phyloP scores from a whole-genome alignment of 805 yeast genomes.

The Pichia deserticola region DNA sequence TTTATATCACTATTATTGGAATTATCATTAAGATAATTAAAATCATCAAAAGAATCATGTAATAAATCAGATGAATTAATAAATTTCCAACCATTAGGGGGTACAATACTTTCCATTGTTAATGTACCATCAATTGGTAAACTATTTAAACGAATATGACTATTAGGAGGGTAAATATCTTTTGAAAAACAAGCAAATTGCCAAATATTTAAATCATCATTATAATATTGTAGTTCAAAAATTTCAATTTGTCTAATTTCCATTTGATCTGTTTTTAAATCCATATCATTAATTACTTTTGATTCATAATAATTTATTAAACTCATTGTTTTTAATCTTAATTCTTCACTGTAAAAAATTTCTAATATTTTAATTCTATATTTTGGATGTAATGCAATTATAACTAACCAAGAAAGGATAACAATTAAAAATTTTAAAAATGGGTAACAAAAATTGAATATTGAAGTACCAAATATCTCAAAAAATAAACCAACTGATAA shows the following conservation, averaged over 20 bases:
- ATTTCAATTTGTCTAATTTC: conserved; percentile 47
- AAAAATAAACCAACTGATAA: conserved; percentile 11
- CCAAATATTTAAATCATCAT: conserved; percentile 50
- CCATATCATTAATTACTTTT: conserved; percentile 32
- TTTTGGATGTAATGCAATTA: conserved; percentile 45
- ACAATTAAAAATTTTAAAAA: conserved; percentile 29
- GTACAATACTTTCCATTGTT: conserved; percentile 35
- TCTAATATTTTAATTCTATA: conserved; percentile 41
- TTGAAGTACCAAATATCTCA: conserved; percentile 25
- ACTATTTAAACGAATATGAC: conserved; percentile 30
- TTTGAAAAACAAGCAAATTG: conserved; percentile 49
- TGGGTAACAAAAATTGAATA: conserved; percentile 19
- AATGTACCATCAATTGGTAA: conserved; percentile 23
- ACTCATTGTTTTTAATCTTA: conserved; percentile 44
- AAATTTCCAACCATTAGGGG: conserved; percentile 59
- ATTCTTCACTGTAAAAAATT: conserved; percentile 53
- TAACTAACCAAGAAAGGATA: conserved; percentile 41
- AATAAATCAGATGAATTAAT: conserved; percentile 5
- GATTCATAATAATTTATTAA: conserved; percentile 44
- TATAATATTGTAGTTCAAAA: conserved; percentile 57
- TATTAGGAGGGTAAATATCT: conserved; percentile 46
- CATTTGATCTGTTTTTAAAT: conserved; percentile 28
- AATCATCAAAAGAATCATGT: background rate
- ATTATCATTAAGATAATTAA: background rate
- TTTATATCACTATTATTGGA: background rate